Evolutionary conservation across 2,329 filamentous ascomycete genomes (phyloP), one percentile per base, ranked within the genome.

Genomic region (Cladosporium cucumerinum): DNA sequence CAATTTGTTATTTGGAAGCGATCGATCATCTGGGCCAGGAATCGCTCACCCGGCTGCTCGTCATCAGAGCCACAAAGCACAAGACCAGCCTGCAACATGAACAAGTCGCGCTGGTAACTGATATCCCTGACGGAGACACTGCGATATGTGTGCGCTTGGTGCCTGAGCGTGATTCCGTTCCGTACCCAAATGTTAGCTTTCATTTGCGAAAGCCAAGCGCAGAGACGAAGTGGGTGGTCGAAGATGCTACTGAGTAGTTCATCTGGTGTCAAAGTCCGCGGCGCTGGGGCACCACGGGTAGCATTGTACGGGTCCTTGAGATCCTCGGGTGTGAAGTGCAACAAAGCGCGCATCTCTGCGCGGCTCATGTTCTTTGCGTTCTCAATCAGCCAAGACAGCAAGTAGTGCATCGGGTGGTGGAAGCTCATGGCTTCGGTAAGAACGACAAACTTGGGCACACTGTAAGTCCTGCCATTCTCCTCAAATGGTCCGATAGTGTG

Each of bases 151-250:
- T 90, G 90, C 75, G 96, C 95, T 78, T 99, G 95, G 76, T 99
- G 95, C 46, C 94, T 88, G 60, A 99, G 85, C 72, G 94, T 98
- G 74, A 99, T 92, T 2, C 95, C 95, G 74, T 99, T 99, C 64
- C 95, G 88, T 68, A 99, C 94, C 95, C 96, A 99, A 88, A 98
- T 96, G 60, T 93, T 92, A 21, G 94, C 93, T 77, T 96, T 97
- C 87, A 99, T 98, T 80, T 99, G 96, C 6, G 95, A 91, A 34
- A 99, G 82, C 95, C 95, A 99, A 23, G 92, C 93, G 75, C 93
- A 97, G 0, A 98, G 93, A 61, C 96, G 86, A 4, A 99, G 82
- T 0, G 96, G 94, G 72, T 92, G 97, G 76, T 99, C 95, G 72
- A 99, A 97, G 60, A 93, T 87, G 14, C 68, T 70, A 57, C 67